Evolutionary conservation across 139 green algal genomes (phyloP), one percentile per base, ranked within the genome.

Genomic region (Chlorella vulgaris): DNA sequence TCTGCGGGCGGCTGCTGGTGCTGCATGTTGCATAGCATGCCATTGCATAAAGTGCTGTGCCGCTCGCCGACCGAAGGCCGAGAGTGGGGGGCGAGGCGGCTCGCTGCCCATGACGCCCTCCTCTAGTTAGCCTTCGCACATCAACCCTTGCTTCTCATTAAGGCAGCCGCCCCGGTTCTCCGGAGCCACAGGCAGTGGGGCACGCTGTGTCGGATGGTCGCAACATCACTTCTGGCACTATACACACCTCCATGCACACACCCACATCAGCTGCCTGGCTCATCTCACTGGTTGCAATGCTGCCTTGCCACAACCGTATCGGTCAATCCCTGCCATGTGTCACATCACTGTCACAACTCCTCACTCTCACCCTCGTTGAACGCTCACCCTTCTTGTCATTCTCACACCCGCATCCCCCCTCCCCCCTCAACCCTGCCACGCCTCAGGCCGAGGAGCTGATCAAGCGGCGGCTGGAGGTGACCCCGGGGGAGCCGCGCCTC

Each of bases 401-500:
- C 62, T 21, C 28, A 7, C 4, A 4, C 62, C 29, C 39, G 28
- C 31, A 26, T 60, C 33, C 40, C 19, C 40, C 40, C 15, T 24
- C 4, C 63, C 63, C 31, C 33, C 2, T 70, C 7, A n/a, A 70
- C 29, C 31, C 33, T 40, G 15, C 19, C 63, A 7, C 63, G 2
- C 13, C 22, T 7, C 62, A 85, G 71, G 93, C 93, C 2, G 88
- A 93, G 81, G 85, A 92, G 76, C 70, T 98, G 19, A 88, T 98
- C 19, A 73, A 62, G 33, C 39, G 83, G 33, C 80, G 92, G 38
- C 82, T 98, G 81, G 82, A 92, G 86, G 91, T 86, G 15, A 83
- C 80, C 0, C 94, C 94, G 18, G 79, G 94, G 42, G 91, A 98
- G 73, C 86, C 96, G 4, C 84, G 84, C 42, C 90, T 99, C 70